These are phyloP conservation scores for Boletus reticulatus DNA, from an alignment of 768 basidiomycete genomes.

Conservation along the genomic window DNA sequence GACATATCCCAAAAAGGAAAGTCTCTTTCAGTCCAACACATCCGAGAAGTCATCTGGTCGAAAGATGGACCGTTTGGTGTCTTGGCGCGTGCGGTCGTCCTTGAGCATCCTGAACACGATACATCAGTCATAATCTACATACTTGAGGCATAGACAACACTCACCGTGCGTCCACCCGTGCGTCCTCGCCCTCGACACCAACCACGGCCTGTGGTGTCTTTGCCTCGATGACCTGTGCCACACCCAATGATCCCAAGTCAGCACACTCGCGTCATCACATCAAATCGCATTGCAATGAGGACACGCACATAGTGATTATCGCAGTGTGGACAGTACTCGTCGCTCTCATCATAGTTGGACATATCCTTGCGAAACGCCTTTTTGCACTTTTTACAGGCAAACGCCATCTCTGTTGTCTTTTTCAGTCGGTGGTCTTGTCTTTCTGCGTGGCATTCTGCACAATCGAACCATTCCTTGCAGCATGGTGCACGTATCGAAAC, in stretches of 20 bases:
- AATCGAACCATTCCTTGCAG: conserved; percentile 98
- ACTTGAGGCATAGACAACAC: conserved; percentile 19
- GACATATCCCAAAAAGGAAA: conserved; percentile 18
- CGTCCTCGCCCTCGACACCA: conserved; percentile 89
- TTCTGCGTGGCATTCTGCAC: conserved; percentile 93
- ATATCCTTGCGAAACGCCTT: conserved; percentile 98
- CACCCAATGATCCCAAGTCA: background rate
- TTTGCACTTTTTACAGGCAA: conserved; percentile 87
- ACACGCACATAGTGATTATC: conserved; percentile 93
- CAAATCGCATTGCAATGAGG: background rate
- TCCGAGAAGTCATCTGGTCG: conserved; percentile 49
- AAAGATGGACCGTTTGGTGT: conserved; percentile 49
- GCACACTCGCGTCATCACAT: background rate
- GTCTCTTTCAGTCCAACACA: conserved; percentile 34
- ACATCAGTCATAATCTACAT: background rate
- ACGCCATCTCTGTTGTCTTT: conserved; percentile 81
- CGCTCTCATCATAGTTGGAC: conserved; percentile 88
- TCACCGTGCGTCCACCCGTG: conserved; percentile 81
- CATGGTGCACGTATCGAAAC: conserved; percentile 95
- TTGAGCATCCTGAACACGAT: conserved; percentile 68
- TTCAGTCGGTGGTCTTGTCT: conserved; percentile 66
- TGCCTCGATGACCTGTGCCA: conserved; percentile 79
- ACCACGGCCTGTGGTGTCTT: conserved; percentile 86
- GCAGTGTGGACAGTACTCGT: conserved; percentile 97
- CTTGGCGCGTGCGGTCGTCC: conserved; percentile 73